Evolutionary conservation across 2,329 filamentous ascomycete species (phyloP), one percentile per base, ranked within the genome.

Genomic region (Aureobasidium melanogenum): DNA sequence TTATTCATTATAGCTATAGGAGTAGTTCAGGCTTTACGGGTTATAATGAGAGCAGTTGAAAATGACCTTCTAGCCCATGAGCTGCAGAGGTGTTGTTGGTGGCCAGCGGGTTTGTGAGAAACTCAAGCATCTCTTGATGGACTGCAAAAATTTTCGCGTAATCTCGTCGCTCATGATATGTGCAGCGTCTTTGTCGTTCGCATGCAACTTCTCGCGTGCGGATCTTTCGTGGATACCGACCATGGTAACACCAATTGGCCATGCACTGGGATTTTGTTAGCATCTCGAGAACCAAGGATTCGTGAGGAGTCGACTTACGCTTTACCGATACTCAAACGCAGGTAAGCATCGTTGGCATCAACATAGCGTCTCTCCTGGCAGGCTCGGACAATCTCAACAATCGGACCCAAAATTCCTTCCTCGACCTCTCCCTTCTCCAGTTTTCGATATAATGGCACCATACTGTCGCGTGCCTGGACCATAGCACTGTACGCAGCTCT

Each of bases 201-300:
- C 85, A 72, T 97, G 92, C 63, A 99, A 78, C 77, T 99, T 99
- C 77, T 99, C 94, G 65, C 94, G 84, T 22, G 94, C 93, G 67
- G 88, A 94, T 71, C 94, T 86, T 80, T 97, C 94, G 83, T 99
- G 94, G 69, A 99, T 99, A 80, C 94, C 94, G 70, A 99, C 94
- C 94, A 97, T 99, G 73, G 94, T 99, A 41, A 99, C 94, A 76
- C 94, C 94, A 70, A 99, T 99, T 26, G 94, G 94, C 94, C 94
- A 99, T 17, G 94, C 94, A 64, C 79, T 81, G 62, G 8, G 60
- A 24, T 19, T 2, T 41, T 6, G 28, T 61, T 22, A 61, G 59
- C 32, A n/a, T 19, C 8, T 24, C 51, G 50, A 8, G n/a, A 57
- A 24, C n/a, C 17, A 19, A 47, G 26, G 24, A 26, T 7, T 9